phyloP scores from a whole-genome alignment of 75 land plant species.

The Cupressus sempervirens region DNA sequence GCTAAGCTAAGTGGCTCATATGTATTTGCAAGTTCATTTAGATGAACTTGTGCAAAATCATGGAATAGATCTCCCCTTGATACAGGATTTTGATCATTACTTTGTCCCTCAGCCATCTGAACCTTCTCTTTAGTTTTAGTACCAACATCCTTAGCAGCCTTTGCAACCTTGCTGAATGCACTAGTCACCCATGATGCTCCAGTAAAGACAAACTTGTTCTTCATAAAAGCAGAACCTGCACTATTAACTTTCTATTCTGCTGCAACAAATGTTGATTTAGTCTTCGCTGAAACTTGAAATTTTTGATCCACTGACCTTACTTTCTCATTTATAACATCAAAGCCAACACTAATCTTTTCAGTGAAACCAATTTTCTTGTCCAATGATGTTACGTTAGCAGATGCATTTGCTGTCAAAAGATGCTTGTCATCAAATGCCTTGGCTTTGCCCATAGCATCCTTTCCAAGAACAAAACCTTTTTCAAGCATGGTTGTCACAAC shows the following conservation, averaged over 20 bases:
- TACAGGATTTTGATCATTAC: not conserved
- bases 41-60: slow-evolving; percentile 21
- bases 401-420: slow-evolving; percentile 60
- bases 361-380: slow-evolving; percentile 67
- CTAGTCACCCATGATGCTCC: slow-evolving; percentile 64
- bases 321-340: slow-evolving; percentile 51
- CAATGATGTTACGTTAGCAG: slow-evolving; percentile 51
- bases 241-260: slow-evolving; percentile 69
- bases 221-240: slow-evolving; percentile 75
- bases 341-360: slow-evolving; percentile 60
- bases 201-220: slow-evolving; percentile 53
- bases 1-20: slow-evolving; percentile 4
- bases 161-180: slow-evolving; percentile 55
- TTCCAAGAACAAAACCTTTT: slow-evolving; percentile 70
- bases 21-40: slow-evolving; percentile 23
- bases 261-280: slow-evolving; percentile 55
- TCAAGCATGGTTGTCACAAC: slow-evolving; percentile 76
- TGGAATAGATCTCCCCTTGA: slow-evolving; percentile 3
- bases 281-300: slow-evolving; percentile 78
- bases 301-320: slow-evolving; percentile 69
- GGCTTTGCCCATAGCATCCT: slow-evolving; percentile 65
- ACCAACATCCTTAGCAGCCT: slow-evolving; percentile 64
- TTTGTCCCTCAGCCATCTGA: slow-evolving; percentile 30
- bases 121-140: slow-evolving; percentile 61
- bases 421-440: slow-evolving; percentile 77